Percentiles rank a stretch among this genome's conserved stretches.
Evolutionary conservation across 176 grass and related monocot genomes (phyloP).

Genomic region (Hordeum marinum): DNA sequence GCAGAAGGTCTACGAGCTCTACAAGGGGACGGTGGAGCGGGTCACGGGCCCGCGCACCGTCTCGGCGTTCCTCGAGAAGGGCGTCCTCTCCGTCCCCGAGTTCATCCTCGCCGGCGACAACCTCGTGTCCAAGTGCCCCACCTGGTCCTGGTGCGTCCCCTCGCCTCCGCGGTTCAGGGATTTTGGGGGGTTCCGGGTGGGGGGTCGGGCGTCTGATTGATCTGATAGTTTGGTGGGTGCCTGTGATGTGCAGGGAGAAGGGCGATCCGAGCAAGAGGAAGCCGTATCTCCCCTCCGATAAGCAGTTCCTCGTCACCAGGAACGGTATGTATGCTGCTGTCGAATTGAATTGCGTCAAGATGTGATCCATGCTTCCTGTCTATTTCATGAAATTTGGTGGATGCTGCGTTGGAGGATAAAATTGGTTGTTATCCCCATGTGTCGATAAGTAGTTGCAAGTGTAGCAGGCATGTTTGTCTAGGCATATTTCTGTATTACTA

Average conservation of each 20-base stretch:
- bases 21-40: constrained; percentile 81
- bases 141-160: constrained; percentile 85
- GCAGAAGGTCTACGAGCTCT: constrained; percentile 72
- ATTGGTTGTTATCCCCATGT: neutral
- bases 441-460: neutral
- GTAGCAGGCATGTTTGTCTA: neutral
- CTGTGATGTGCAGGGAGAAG: constrained; percentile 52
- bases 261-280: constrained; percentile 89
- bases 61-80: constrained; percentile 94
- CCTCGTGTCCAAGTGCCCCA: constrained; percentile 96
- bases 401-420: neutral
- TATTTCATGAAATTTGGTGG: neutral
- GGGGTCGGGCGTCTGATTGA: neutral
- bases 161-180: neutral
- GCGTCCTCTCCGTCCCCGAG: constrained; percentile 87
- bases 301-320: constrained; percentile 87
- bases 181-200: neutral
- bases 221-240: constrained; percentile 31
- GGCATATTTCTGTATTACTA: neutral
- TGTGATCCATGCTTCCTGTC: neutral
- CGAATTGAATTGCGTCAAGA: neutral
- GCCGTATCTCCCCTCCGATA: constrained; percentile 64
- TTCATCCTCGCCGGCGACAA: constrained; percentile 95
- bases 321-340: constrained; percentile 66
- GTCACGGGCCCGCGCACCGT: constrained; percentile 73